Conservation (phyloP, 805 yeast genomes). For the Ogataea populi-albae region DNA sequence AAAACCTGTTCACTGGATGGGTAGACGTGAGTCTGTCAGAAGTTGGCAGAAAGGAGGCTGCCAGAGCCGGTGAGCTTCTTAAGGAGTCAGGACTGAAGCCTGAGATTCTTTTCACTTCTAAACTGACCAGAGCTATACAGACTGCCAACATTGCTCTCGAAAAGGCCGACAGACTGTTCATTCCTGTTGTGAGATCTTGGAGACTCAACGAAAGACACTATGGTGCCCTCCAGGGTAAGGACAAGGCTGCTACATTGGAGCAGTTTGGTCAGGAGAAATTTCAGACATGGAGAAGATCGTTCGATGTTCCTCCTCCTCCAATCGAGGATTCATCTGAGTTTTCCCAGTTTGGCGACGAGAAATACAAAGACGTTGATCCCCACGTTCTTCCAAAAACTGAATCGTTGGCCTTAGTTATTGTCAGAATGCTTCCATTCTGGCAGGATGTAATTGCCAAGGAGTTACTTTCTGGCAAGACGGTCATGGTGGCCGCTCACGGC, state of each 20-base stretch:
- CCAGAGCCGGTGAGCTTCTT: conserved; percentile 87
- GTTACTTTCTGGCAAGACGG: conserved; percentile 83
- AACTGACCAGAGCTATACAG: conserved; percentile 91
- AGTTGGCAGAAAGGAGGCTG: conserved; percentile 86
- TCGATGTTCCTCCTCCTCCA: conserved; percentile 93
- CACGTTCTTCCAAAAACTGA: conserved; percentile 89
- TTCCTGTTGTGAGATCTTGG: conserved; percentile 94
- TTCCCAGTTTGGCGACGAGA: conserved; percentile 81
- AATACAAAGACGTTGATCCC: conserved; percentile 83
- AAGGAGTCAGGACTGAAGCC: conserved; percentile 83
- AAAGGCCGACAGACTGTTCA: conserved; percentile 82
- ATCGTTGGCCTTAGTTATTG: conserved; percentile 91
- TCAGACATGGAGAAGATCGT: conserved; percentile 97
- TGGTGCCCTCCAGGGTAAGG: conserved; percentile 98
- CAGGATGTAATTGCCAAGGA: conserved; percentile 86
- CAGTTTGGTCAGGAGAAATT: conserved; percentile 88
- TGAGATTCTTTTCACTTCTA: conserved; percentile 87
- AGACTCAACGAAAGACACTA: conserved; percentile 98
- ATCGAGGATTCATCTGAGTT: conserved; percentile 74
- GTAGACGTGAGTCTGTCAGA: conserved; percentile 87
- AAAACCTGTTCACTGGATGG: conserved; percentile 98
- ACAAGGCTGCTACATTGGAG: conserved; percentile 90
- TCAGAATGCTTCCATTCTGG: conserved; percentile 96
- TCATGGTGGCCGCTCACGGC: conserved; percentile 94
- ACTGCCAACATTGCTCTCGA: conserved; percentile 94